These are phyloP conservation scores for Ophiostoma angusticollis DNA, from an alignment of 2,329 filamentous ascomycete species.

Conservation along the genomic window DNA sequence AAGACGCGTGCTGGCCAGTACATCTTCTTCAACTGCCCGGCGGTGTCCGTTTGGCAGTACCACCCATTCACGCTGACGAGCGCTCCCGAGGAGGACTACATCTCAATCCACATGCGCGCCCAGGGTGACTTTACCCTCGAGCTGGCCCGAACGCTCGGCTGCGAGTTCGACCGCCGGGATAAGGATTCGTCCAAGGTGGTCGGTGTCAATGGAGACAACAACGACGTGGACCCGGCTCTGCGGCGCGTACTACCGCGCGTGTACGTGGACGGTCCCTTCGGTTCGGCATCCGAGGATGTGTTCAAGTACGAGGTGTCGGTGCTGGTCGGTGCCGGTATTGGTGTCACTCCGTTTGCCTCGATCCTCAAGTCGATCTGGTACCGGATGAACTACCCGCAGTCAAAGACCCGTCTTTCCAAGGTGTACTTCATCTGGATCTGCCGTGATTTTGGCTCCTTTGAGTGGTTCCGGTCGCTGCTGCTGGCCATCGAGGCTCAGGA, in stretches of 20 bases:
- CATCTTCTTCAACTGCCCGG: conserved; percentile 79
- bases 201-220: conserved; percentile 47
- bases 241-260: conserved; percentile 64
- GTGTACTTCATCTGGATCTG: conserved; percentile 93
- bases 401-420: conserved; percentile 66
- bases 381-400: conserved; percentile 75
- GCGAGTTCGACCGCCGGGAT: conserved; percentile 52
- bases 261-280: conserved; percentile 76
- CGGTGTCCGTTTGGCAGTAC: conserved; percentile 79
- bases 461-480: conserved; percentile 78
- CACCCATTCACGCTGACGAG: conserved; percentile 79
- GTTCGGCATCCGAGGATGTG: conserved; percentile 75
- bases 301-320: conserved; percentile 78
- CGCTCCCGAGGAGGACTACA: conserved; percentile 80
- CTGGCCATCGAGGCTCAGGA: conserved; percentile 80
- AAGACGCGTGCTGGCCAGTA: conserved; percentile 74
- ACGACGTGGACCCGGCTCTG: conserved; percentile 55
- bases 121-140: conserved; percentile 70
- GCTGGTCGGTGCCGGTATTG: conserved; percentile 71
- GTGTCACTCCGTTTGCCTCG: conserved; percentile 75
- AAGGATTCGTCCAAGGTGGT: conserved; percentile 53
- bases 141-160: conserved; percentile 59
- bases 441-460: conserved; percentile 75
- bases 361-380: conserved; percentile 91
- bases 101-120: conserved; percentile 73